Evolutionary conservation across 2,329 filamentous ascomycete species (phyloP).

Genomic region (Penicillium corylophilum): DNA sequence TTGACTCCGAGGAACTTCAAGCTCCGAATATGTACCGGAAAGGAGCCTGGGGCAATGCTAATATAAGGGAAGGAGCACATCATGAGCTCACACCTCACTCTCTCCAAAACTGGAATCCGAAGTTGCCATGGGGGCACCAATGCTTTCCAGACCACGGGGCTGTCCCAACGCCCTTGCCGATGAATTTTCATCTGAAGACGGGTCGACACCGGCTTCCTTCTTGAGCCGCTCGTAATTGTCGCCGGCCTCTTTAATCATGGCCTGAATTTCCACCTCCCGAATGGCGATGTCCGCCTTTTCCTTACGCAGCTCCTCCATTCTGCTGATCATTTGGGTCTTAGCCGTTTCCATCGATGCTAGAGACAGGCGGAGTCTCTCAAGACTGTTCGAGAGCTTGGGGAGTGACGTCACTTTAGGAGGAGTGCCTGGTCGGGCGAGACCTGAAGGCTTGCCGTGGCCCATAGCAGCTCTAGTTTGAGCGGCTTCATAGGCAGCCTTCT

Average conservation of each 20-base stretch:
- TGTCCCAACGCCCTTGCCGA: constrained; percentile 30
- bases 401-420: constrained; percentile 75
- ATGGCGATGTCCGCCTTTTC: constrained; percentile 68
- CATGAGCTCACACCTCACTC: constrained; percentile 14
- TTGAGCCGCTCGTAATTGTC: constrained; percentile 65
- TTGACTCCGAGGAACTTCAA: constrained; percentile 6
- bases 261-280: constrained; percentile 77
- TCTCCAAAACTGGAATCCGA: constrained; percentile 29
- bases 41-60: not conserved
- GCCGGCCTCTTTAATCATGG: constrained; percentile 75
- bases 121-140: constrained; percentile 33
- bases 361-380: constrained; percentile 63
- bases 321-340: constrained; percentile 59
- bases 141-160: constrained; percentile 39
- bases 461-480: constrained; percentile 86
- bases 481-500: constrained; percentile 78
- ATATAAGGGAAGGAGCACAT: not conserved
- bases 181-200: constrained; percentile 24
- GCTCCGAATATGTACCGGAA: not conserved
- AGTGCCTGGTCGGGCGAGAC: constrained; percentile 49
- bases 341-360: constrained; percentile 64
- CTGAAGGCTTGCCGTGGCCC: constrained; percentile 48
- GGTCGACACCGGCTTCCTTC: constrained; percentile 39
- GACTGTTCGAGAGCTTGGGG: constrained; percentile 67
- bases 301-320: constrained; percentile 64